Base-by-base conservation (phyloP, 768 basidiomycete genomes). In the Exsudoporus frostii region DNA sequence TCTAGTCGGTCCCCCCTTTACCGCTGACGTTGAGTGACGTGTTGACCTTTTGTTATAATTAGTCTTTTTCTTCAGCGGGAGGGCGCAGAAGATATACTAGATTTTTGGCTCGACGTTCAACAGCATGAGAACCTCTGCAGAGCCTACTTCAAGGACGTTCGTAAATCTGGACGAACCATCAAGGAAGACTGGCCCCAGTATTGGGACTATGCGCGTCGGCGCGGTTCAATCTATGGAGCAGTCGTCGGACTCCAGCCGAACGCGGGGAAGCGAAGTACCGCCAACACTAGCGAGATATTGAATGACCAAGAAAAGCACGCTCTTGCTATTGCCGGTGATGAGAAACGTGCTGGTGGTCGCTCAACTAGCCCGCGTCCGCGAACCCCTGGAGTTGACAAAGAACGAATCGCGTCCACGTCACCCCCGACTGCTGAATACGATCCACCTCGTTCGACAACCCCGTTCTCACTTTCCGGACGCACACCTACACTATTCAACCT, bases 131-230 rank as follows among this genome's bases (percentile, higher is more conserved):
- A 98, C 68, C 84, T 99, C 32, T 98, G 96, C 71, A 83, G 95
- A 55, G 97, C 96, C 8, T 98, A 98, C 72, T 98, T 99, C 83
- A 97, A 98, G 78, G 97, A 98, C 71, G 85, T 99, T 48, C 88
- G 91, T 65, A 94, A 95, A 74, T 94, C 94, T 0, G 94, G 95
- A 3, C 83, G 89, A 25, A 84, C 88, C 13, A 90, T 99, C 69
- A 89, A 88, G 67, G 90, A 98, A 17, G 97, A 98, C 69, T 99
- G 97, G 97, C 97, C 97, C 6, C 92, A 97, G 70, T 98, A 96
- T 65, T 95, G 92, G 85, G 88, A 93, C 58, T 92, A 93, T 67
- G 97, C 97, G 13, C 83, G 92, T 43, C 78, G 88, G 42, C 76
- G 96, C 45, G 97, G 96, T 5, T 94, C 92, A 5, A 93, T 96